Percentiles rank a stretch among this genome's conserved stretches.
Evolutionary conservation across 2,329 filamentous ascomycete genomes (phyloP).

Genomic region (Cyphellophora europaea): DNA sequence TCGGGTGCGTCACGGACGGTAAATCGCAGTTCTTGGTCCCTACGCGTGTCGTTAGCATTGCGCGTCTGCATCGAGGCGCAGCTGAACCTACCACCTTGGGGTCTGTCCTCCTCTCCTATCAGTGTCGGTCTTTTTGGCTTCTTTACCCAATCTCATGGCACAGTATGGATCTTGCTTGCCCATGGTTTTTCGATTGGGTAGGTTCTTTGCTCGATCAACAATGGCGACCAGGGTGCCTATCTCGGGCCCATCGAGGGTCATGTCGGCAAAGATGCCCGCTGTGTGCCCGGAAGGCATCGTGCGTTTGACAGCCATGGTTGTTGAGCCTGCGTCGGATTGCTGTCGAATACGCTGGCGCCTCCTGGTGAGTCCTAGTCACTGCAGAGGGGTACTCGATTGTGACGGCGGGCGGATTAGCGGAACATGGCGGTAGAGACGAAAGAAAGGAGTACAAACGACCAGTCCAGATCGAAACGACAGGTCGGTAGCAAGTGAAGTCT

Average conservation of each 20-base stretch:
- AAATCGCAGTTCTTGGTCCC: conserved; percentile 96
- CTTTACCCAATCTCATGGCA: conserved; percentile 84
- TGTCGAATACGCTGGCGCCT: too few relatives aligned
- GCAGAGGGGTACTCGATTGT: too few relatives aligned
- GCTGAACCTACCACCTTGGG: conserved; percentile 67
- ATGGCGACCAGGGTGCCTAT: conserved; percentile 91
- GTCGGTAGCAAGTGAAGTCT: too few relatives aligned
- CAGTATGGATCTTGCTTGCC: conserved; percentile 98
- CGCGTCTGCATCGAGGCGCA: conserved; percentile 4
- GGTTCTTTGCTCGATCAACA: conserved; percentile 89
- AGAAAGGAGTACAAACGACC: too few relatives aligned
- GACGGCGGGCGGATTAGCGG: too few relatives aligned
- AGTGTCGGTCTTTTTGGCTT: conserved; percentile 93
- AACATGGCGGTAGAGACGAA: too few relatives aligned
- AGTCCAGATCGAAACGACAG: too few relatives aligned
- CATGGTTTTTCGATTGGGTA: conserved; percentile 94
- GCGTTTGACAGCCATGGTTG: not conserved
- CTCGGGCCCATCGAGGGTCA: conserved; percentile 82
- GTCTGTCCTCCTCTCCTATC: conserved; percentile 93
- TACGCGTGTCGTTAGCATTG: conserved; percentile 30
- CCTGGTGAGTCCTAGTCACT: too few relatives aligned
- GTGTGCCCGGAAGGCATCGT: conserved; percentile 49
- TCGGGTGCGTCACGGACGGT: conserved; percentile 92
- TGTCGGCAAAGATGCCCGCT: conserved; percentile 87
- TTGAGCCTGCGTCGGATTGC: too few relatives aligned